Evolutionary conservation across 441 rosid genomes (phyloP), one percentile per base, ranked within the genome.

Genomic region (Eutrema salsugineum): DNA sequence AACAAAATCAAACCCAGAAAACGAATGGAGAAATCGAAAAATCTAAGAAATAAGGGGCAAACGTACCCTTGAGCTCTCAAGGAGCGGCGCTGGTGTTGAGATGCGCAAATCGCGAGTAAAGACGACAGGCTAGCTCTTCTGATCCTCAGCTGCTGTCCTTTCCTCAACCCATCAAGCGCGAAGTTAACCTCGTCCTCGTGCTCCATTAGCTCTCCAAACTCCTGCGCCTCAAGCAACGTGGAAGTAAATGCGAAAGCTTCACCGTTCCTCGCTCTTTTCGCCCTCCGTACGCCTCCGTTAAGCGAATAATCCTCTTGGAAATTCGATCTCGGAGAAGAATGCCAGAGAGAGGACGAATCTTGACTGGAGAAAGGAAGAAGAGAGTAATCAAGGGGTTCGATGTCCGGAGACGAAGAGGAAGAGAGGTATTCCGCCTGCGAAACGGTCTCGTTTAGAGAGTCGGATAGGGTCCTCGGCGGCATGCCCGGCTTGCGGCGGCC

Each of bases 121-220:
- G 99, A 96, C 49, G 83, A 57, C 69, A 96, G 59, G 36, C 98
- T 93, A 8, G 96, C 96, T 49, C 98, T 84, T 81, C 93, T 70
- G 76, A 89, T 90, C 86, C 97, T 86, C 54, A 83, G 59, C 32
- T 89, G 97, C 70, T 91, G 94, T 5, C 92, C 98, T 48, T 82
- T 86, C 84, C 76, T 81, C 66, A 96, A 76, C 74, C 98, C 98
- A 76, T 91, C 99, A 55, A 93, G 92, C 38, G 97, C 93, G 55
- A 91, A 96, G 82, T 93, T 90, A 65, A 96, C 96, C 87, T 96
- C 99, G 54, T 96, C 99, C 20, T 90, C 93, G 68, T 91, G 91
- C 82, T 93, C 99, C 98, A 93, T 96, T 89, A 91, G 86, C 85
- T 93, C 98, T 15, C 99, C 98, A 20, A 82, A 90, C 81, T 96